Percentiles rank a stretch among this genome's conserved stretches.
These are phyloP conservation scores for Leucosporidium scottii DNA, from an alignment of 768 basidiomycete genomes.

Conservation along the genomic window DNA sequence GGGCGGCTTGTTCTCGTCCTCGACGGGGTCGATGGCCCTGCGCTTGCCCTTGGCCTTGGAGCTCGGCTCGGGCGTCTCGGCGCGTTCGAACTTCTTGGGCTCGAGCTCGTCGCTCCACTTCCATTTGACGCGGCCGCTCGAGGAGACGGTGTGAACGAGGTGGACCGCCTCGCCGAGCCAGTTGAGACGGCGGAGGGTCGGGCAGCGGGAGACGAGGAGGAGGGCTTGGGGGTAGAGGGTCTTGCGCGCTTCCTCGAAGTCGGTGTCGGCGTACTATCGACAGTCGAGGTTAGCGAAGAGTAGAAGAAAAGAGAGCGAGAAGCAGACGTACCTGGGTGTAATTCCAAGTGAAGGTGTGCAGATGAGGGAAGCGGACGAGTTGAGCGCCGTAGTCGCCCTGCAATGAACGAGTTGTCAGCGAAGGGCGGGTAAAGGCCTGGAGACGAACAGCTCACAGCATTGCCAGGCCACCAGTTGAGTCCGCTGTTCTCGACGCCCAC, in stretches of 20 bases:
- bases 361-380: background rate
- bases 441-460: background rate
- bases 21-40: too few relatives aligned
- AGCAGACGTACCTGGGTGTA: background rate
- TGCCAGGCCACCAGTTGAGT: conserved; percentile 9
- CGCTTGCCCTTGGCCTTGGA: too few relatives aligned
- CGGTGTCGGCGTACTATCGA: conserved; percentile 14
- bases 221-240: background rate
- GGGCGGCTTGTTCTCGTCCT: too few relatives aligned
- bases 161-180: conserved; percentile 1
- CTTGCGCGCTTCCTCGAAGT: background rate
- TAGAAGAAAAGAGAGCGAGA: background rate
- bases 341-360: conserved; percentile 18
- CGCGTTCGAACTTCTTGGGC: too few relatives aligned
- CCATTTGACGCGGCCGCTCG: too few relatives aligned
- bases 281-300: background rate
- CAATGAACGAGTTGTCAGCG: background rate
- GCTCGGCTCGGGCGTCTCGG: too few relatives aligned
- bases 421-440: background rate
- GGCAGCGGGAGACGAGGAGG: background rate
- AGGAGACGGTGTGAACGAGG: too few relatives aligned
- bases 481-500: conserved; percentile 5
- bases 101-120: too few relatives aligned
- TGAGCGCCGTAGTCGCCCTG: background rate
- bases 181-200: background rate